Conservation (phyloP, 148 eudicot genomes). For the Silene conica region DNA sequence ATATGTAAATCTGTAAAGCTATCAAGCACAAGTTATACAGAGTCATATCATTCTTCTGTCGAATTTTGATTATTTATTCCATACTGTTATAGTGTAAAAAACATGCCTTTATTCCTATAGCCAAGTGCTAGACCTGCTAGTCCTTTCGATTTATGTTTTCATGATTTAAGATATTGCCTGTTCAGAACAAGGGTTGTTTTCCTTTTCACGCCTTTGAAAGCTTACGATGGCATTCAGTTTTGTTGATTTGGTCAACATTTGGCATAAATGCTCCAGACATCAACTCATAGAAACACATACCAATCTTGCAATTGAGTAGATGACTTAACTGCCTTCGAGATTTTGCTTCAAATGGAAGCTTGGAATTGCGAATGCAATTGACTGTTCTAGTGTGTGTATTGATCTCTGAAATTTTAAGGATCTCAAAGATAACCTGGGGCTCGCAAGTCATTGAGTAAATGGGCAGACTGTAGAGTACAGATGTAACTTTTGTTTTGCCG, state of each 20-base stretch:
- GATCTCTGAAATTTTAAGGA: no score
- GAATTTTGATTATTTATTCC: conserved; percentile 1
- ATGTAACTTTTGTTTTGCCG: no score
- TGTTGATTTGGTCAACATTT: not conserved
- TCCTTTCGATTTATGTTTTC: not conserved
- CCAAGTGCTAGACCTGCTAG: not conserved
- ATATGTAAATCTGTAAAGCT: conserved; percentile 2
- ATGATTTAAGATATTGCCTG: not conserved
- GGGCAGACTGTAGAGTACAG: no score
- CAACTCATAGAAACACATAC: not conserved
- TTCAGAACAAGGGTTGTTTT: not conserved
- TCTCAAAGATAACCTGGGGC: no score
- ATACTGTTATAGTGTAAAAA: not conserved
- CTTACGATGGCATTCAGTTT: not conserved
- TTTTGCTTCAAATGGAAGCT: no score
- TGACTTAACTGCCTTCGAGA: no score
- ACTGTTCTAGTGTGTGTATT: no score
- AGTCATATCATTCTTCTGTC: not conserved
- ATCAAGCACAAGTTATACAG: not conserved
- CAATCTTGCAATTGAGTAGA: no score
- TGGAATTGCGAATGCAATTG: no score
- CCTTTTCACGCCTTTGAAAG: not conserved
- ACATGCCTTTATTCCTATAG: not conserved
- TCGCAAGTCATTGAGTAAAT: no score
- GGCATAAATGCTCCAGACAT: no score